Evolutionary conservation across 1,284 basidiomycete species (phyloP).

Genomic region (Leucoagaricus sp.): DNA sequence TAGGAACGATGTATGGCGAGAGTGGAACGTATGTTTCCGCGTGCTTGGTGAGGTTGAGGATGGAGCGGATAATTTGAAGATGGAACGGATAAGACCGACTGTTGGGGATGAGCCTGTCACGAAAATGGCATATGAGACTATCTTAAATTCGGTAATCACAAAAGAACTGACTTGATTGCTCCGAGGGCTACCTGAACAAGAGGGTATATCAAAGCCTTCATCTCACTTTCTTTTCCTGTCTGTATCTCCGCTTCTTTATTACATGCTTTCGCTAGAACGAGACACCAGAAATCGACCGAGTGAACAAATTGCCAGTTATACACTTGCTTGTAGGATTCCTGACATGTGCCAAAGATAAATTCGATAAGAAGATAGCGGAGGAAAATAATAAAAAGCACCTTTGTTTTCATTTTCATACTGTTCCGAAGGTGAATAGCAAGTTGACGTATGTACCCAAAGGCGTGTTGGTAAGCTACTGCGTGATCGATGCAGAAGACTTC

Average conservation of each 20-base stretch:
- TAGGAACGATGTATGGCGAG: slow-evolving; percentile 84
- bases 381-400: slow-evolving; percentile 43
- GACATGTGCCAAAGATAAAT: slow-evolving; percentile 18
- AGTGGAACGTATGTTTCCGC: slow-evolving; percentile 91
- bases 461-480: slow-evolving; percentile 85
- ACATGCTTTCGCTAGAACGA: slow-evolving; percentile 85
- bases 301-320: slow-evolving; percentile 99
- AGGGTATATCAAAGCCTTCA: slow-evolving; percentile 92
- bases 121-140: slow-evolving; percentile 17
- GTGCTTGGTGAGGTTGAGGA: slow-evolving; percentile 58
- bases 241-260: slow-evolving; percentile 56
- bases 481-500: slow-evolving; percentile 88
- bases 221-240: slow-evolving; percentile 68
- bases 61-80: slow-evolving; percentile 48
- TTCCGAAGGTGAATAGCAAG: slow-evolving; percentile 92
- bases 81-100: slow-evolving; percentile 50
- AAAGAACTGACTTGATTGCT: slow-evolving; percentile 74
- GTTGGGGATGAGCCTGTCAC: slow-evolving; percentile 70
- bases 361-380: slow-evolving; percentile 3
- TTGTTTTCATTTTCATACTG: slow-evolving; percentile 87
- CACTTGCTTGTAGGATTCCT: slow-evolving; percentile 90
- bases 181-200: slow-evolving; percentile 94
- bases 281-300: slow-evolving; percentile 95
- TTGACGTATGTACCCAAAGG: slow-evolving; percentile 96
- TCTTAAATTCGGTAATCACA: background rate